phyloP scores from a whole-genome alignment of 2,329 filamentous ascomycete species.

The Colletotrichum musae region DNA sequence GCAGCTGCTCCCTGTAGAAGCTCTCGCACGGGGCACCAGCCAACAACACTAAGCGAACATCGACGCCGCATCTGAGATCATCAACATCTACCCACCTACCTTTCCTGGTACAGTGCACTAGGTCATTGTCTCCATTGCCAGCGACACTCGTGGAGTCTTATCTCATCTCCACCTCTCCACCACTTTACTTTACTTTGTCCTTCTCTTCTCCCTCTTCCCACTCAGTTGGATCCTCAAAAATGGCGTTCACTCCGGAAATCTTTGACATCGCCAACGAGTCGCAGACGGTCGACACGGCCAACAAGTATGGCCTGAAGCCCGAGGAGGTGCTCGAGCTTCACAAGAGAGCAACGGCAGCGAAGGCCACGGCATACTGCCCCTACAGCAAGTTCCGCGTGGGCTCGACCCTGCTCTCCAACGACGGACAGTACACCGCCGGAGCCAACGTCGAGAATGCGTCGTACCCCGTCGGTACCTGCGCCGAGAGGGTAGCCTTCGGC shows the following conservation, averaged over 20 bases:
- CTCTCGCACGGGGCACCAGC: constrained; percentile 22
- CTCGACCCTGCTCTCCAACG: constrained; percentile 76
- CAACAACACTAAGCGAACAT: constrained; percentile 1
- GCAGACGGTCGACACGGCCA: constrained; percentile 49
- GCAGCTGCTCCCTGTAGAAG: constrained; percentile 11
- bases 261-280: constrained; percentile 47
- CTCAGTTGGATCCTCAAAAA: constrained; percentile 28
- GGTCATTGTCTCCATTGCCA: neutral
- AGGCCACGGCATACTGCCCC: constrained; percentile 87
- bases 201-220: constrained; percentile 2
- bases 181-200: constrained; percentile 4
- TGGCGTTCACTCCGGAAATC: constrained; percentile 38
- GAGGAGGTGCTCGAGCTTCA: constrained; percentile 77
- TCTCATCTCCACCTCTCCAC: constrained; percentile 14
- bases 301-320: constrained; percentile 65
- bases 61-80: constrained; percentile 23
- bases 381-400: constrained; percentile 96
- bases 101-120: too few relatives aligned
- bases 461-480: constrained; percentile 96
- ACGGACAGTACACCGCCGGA: constrained; percentile 74
- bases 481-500: constrained; percentile 90
- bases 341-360: constrained; percentile 77
- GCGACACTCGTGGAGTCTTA: neutral
- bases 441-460: constrained; percentile 95
- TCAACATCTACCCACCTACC: constrained; percentile 3